phyloP scores from a whole-genome alignment of 73 alveolate genomes.

The Breviolum minutum region DNA sequence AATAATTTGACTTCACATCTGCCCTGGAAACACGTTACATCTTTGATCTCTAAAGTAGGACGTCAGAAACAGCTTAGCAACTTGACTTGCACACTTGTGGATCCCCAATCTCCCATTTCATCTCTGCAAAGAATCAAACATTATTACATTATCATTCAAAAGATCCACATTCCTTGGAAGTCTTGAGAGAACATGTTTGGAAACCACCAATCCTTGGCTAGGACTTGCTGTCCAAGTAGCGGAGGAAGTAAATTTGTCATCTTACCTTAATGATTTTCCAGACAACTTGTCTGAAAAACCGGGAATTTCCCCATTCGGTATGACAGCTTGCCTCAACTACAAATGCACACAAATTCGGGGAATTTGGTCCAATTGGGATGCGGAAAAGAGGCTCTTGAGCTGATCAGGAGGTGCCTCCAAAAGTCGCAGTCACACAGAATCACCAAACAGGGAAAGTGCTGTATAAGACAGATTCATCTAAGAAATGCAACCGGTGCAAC shows the following conservation, averaged over 20 bases:
- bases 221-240: background rate
- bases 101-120: background rate
- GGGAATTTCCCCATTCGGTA: background rate
- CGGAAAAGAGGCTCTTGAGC: background rate
- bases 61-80: too few species aligned
- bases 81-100: background rate
- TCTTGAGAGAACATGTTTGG: too few species aligned
- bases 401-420: conserved; percentile 18
- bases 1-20: background rate
- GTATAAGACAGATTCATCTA: too few species aligned
- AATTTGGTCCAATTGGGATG: background rate
- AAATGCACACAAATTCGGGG: background rate
- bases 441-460: too few species aligned
- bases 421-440: too few species aligned
- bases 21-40: too few species aligned
- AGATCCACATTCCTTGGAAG: too few species aligned
- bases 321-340: background rate
- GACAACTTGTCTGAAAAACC: background rate
- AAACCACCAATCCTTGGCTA: background rate
- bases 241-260: conserved; percentile 86
- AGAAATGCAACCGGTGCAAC: too few species aligned
- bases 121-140: background rate
- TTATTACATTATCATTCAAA: background rate
- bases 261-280: conserved; percentile 34
- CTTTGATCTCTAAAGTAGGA: too few species aligned